phyloP scores from a whole-genome alignment of 257 asterid genomes.

The Capsicum baccatum region DNA sequence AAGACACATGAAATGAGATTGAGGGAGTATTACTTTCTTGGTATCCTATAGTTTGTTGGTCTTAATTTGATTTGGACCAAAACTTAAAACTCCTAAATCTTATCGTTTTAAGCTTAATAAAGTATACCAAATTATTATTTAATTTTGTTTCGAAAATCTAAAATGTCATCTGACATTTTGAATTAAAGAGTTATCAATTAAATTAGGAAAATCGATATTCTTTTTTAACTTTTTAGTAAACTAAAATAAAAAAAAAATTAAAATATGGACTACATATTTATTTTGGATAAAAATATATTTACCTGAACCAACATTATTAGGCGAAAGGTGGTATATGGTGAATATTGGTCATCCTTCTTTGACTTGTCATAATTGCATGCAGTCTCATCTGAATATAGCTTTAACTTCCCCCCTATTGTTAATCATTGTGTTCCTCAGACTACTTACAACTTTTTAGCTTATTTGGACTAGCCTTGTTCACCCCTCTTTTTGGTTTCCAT shows the following conservation, averaged over 20 bases:
- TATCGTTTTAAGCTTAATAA: too few relatives aligned
- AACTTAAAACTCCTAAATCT: too few relatives aligned
- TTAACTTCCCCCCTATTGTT: background rate
- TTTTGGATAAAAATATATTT: background rate
- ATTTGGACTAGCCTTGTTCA: slow-evolving; percentile 2
- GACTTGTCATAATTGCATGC: slow-evolving; percentile 35
- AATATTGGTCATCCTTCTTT: background rate
- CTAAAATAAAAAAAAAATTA: too few relatives aligned
- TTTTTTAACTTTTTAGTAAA: accelerated
- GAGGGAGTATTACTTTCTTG: background rate
- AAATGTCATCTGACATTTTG: too few relatives aligned
- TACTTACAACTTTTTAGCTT: slow-evolving; percentile 27
- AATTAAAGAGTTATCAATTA: background rate
- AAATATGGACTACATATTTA: background rate
- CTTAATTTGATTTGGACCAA: background rate
- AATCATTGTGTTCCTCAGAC: slow-evolving; percentile 37
- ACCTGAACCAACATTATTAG: background rate
- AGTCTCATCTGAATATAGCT: slow-evolving; percentile 27
- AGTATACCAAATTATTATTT: too few relatives aligned
- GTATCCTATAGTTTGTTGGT: background rate
- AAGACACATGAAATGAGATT: background rate
- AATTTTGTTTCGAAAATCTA: too few relatives aligned
- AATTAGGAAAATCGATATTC: background rate
- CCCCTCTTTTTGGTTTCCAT: background rate
- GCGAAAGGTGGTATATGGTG: background rate